Evolutionary conservation across 768 basidiomycete genomes (phyloP), one percentile per base, ranked within the genome.

Genomic region (Tylopilus rubrobrunneus): DNA sequence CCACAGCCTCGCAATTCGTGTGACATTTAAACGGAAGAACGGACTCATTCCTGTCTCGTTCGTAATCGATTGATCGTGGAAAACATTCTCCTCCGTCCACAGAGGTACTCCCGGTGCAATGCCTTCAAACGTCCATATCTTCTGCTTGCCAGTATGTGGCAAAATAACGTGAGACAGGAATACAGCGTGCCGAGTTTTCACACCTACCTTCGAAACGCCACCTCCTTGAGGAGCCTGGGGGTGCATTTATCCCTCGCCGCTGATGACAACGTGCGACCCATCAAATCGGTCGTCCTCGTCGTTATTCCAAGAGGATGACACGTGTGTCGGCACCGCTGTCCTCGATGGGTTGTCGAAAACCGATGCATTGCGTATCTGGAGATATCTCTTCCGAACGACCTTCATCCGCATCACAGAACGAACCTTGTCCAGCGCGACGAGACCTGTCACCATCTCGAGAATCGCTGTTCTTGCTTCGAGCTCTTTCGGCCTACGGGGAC

Each of bases 371-470:
- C 33, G 33, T 1, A 12, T 34, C 12, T 34, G 33, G 46, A 90
- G 64, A 73, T 85, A 92, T 49, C 82, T 76, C 44, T 86, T 78
- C 4, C 92, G 84, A 57, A 79, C 79, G 12, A 84, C 80, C 46
- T 90, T 85, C 51, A 86, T 87, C 52, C 78, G 78, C 27, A 97
- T 71, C 42, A 92, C 65, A 0, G 91, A 92, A 41, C 84, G 80
- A 10, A 93, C 91, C 47, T 84, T 82, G 69, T 96, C 94, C 40
- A 95, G 70, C 63, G 89, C 87, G 33, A 95, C 87, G 14, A 91
- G 76, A 64, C 93, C 92, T 0, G 82, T 84, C 11, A 98, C 89
- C 15, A 89, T 74, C 57, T 84, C 84, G 64, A 85, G 92, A 27
- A 81, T 89, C 57, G 85, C 86, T 10, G 85, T 85, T 49, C 93